Conservation (phyloP, 2,329 filamentous ascomycete species). For the Aspergillus floridensis region DNA sequence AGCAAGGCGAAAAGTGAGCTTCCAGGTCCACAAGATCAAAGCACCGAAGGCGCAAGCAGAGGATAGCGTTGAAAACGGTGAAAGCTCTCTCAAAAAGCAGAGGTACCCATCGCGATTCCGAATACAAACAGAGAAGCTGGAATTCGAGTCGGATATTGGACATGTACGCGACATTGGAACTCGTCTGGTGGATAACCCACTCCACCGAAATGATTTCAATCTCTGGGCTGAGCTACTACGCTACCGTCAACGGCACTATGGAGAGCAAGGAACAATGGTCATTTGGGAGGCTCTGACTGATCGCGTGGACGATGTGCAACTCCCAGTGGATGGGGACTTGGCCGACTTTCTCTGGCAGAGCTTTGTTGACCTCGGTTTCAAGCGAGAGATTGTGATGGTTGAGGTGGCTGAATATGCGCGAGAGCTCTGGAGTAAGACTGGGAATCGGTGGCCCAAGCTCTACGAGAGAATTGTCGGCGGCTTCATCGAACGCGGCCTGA, state of each 20-base stretch:
- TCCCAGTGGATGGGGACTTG: slow-evolving; percentile 37
- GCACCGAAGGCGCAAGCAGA: slow-evolving; percentile 9
- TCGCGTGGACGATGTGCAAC: slow-evolving; percentile 28
- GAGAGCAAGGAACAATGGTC: slow-evolving; percentile 40
- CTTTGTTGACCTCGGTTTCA: slow-evolving; percentile 38
- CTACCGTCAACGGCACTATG: slow-evolving; percentile 44
- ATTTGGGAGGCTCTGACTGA: slow-evolving; percentile 42
- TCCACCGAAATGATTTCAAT: slow-evolving; percentile 35
- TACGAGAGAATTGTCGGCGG: slow-evolving; percentile 39
- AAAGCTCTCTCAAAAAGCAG: not conserved
- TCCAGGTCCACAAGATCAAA: slow-evolving; percentile 29
- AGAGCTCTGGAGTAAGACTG: slow-evolving; percentile 39
- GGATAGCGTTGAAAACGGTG: not conserved
- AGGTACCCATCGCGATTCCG: slow-evolving; percentile 12
- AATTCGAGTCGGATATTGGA: slow-evolving; percentile 44
- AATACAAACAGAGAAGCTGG: slow-evolving; percentile 35
- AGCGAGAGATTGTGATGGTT: slow-evolving; percentile 32
- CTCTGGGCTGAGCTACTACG: slow-evolving; percentile 47
- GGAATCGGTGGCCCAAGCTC: slow-evolving; percentile 38
- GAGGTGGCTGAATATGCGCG: slow-evolving; percentile 39
- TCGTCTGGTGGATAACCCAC: slow-evolving; percentile 39
- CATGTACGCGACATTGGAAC: slow-evolving; percentile 34
- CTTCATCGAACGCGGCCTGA: slow-evolving; percentile 31
- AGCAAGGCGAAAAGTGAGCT: slow-evolving; percentile 11
- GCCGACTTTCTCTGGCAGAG: slow-evolving; percentile 45